A percentile compares a stretch with the other conserved stretches of the same genome.
phyloP scores from a whole-genome alignment of 371 early-diverging fungal species.

The Mortierella sp. region DNA sequence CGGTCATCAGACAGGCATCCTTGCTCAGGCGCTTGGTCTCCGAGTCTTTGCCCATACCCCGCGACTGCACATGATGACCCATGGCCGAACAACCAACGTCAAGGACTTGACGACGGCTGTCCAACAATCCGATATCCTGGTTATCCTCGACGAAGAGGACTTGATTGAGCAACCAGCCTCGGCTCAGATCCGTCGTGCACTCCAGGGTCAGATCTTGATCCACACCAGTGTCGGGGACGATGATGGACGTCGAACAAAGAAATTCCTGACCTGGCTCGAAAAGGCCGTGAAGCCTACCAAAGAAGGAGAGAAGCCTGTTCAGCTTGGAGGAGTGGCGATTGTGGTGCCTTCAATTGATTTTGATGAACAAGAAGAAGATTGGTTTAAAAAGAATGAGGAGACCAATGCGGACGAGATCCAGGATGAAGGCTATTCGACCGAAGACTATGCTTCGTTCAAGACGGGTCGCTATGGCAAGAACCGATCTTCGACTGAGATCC shows the following conservation, averaged over 20 bases:
- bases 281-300: conserved; percentile 29
- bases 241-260: conserved; percentile 43
- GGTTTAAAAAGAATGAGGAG: conserved; percentile 11
- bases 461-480: conserved; percentile 33
- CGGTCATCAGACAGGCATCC: conserved; percentile 48
- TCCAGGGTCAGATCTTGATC: conserved; percentile 45
- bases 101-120: conserved; percentile 42
- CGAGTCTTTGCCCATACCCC: conserved; percentile 50
- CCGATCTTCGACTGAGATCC: conserved; percentile 28
- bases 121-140: conserved; percentile 49
- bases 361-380: conserved; percentile 20
- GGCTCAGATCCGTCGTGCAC: conserved; percentile 34
- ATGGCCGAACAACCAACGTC: conserved; percentile 48
- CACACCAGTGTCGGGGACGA: conserved; percentile 47
- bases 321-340: conserved; percentile 46
- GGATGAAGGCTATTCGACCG: conserved; percentile 50
- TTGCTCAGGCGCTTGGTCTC: conserved; percentile 51
- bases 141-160: conserved; percentile 45
- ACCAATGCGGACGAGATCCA: conserved; percentile 21
- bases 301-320: conserved; percentile 31
- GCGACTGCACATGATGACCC: conserved; percentile 45
- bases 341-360: conserved; percentile 46
- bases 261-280: conserved; percentile 46
- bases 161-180: conserved; percentile 44
- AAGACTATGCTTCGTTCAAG: conserved; percentile 51